These are phyloP conservation scores for Populus davidiana DNA, from an alignment of 345 rosid species.

Conservation along the genomic window DNA sequence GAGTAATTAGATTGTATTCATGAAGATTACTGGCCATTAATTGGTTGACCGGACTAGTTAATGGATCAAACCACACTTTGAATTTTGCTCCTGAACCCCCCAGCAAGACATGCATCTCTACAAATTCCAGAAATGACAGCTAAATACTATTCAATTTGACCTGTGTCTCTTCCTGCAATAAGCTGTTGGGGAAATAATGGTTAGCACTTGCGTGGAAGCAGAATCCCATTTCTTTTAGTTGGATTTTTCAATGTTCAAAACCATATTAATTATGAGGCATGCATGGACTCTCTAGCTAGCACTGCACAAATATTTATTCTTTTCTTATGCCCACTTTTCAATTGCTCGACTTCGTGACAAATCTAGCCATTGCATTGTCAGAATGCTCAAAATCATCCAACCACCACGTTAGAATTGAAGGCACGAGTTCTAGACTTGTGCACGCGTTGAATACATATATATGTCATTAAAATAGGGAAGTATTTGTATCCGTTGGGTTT, in stretches of 20 bases:
- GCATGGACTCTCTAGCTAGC: background rate
- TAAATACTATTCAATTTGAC: background rate
- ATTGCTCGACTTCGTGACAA: too few species aligned
- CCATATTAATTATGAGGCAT: background rate
- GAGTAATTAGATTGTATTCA: too few species aligned
- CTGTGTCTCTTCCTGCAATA: background rate
- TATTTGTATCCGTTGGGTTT: too few species aligned
- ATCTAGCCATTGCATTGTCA: too few species aligned
- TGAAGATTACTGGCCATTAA: too few species aligned
- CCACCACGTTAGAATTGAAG: too few species aligned
- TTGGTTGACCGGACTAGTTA: conserved; percentile 15
- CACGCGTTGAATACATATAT: too few species aligned
- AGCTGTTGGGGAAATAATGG: background rate
- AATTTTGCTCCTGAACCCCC: conserved; percentile 12
- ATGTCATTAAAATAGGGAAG: too few species aligned
- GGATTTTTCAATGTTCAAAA: background rate
- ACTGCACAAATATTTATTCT: too few species aligned
- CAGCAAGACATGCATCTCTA: background rate
- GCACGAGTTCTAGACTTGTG: too few species aligned
- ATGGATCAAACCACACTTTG: conserved; percentile 14
- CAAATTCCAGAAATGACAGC: background rate
- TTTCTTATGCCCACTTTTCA: too few species aligned
- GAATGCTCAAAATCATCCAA: too few species aligned
- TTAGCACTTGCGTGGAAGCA: background rate
- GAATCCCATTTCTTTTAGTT: background rate